Percentiles rank a stretch among this genome's conserved stretches.
phyloP scores from a whole-genome alignment of 805 yeast species.

The Candida pseudofarinosa region DNA sequence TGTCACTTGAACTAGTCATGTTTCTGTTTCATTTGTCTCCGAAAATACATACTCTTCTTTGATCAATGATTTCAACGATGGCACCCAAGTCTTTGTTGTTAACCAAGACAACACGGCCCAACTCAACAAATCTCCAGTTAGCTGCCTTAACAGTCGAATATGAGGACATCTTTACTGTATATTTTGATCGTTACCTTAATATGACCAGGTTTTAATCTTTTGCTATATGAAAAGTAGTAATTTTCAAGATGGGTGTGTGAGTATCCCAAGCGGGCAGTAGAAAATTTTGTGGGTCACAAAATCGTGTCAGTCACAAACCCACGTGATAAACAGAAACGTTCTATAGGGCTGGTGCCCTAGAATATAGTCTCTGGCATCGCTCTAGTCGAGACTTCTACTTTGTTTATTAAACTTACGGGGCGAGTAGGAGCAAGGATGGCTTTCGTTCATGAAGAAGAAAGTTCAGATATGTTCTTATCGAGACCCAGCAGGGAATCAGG shows the following conservation, averaged over 20 bases:
- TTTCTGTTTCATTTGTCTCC: constrained; percentile 1
- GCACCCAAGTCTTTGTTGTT: constrained; percentile 87
- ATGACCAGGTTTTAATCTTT: neutral
- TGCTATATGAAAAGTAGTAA: neutral
- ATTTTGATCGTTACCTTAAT: constrained; percentile 1
- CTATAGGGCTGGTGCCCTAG: too few species aligned
- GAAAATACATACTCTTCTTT: constrained; percentile 81
- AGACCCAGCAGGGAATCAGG: too few species aligned
- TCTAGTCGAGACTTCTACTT: too few species aligned
- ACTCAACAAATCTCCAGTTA: constrained; percentile 99
- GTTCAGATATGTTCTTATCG: too few species aligned
- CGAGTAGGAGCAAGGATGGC: too few species aligned
- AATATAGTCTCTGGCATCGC: too few species aligned
- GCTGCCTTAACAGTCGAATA: constrained; percentile 81
- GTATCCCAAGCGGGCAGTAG: neutral
- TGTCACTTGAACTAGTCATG: too few species aligned
- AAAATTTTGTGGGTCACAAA: constrained; percentile 2
- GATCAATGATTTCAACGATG: constrained; percentile 98
- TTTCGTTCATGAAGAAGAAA: too few species aligned
- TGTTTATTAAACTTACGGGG: too few species aligned
- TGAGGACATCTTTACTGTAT: constrained; percentile 23
- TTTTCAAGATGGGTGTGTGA: neutral
- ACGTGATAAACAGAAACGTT: neutral
- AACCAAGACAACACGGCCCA: constrained; percentile 97
- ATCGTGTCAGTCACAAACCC: constrained; percentile 1